Percentiles rank a stretch among this genome's conserved stretches.
phyloP scores from a whole-genome alignment of 371 early-diverging fungal species.

The Cladochytrium tenue region DNA sequence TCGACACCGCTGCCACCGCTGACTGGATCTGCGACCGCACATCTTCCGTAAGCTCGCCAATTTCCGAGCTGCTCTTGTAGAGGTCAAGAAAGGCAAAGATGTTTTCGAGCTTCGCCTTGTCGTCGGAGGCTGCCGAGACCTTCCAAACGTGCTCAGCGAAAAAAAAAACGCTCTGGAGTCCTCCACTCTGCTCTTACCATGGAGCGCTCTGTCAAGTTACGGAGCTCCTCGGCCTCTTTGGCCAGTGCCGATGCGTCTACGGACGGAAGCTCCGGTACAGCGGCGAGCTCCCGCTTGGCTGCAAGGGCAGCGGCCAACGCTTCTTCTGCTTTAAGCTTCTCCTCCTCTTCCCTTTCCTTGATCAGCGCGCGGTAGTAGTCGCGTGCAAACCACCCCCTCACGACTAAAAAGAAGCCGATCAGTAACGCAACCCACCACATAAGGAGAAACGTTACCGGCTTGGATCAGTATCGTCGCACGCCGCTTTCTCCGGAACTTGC shows the following conservation, averaged over 20 bases:
- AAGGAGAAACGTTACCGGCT: slow-evolving; percentile 29
- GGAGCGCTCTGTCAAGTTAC: no score
- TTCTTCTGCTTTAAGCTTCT: slow-evolving; percentile 14
- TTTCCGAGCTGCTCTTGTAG: slow-evolving; percentile 33
- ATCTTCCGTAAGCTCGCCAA: no score
- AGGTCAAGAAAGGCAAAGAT: slow-evolving; percentile 47
- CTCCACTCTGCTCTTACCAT: no score
- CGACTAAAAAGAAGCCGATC: slow-evolving; percentile 15
- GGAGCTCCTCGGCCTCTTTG: slow-evolving; percentile 13
- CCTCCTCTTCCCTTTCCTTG: slow-evolving; percentile 21
- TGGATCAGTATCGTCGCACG: slow-evolving; percentile 40
- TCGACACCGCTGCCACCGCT: no score
- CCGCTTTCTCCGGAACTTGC: slow-evolving; percentile 25
- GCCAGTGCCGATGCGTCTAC: background rate
- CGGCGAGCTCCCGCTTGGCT: background rate
- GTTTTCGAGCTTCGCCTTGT: slow-evolving; percentile 34
- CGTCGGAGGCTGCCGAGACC: no score
- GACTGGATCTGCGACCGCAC: no score
- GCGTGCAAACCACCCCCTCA: slow-evolving; percentile 49
- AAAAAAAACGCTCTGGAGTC: no score
- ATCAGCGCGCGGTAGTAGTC: slow-evolving; percentile 30
- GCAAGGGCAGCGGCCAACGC: slow-evolving; percentile 18
- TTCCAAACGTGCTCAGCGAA: no score
- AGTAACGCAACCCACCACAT: no score
- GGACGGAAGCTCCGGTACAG: background rate